Percentiles rank a stretch among this genome's conserved stretches.
phyloP scores from a whole-genome alignment of 2,329 filamentous ascomycete genomes.

The Xylariales sp. region DNA sequence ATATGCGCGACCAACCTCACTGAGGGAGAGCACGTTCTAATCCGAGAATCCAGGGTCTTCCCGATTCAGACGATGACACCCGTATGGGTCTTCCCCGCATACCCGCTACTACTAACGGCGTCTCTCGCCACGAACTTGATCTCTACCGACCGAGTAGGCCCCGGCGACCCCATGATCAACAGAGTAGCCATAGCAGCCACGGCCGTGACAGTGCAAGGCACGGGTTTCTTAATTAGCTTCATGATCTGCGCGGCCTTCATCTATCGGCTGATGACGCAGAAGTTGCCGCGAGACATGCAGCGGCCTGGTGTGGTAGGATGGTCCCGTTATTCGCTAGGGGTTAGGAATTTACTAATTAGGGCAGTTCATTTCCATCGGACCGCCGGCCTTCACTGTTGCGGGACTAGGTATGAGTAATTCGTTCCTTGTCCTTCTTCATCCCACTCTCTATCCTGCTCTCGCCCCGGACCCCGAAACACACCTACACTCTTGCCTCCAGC shows the following conservation, averaged over 20 bases:
- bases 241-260: slow-evolving; percentile 89
- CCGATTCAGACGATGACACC: slow-evolving; percentile 87
- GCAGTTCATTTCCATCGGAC: slow-evolving; percentile 83
- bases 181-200: slow-evolving; percentile 60
- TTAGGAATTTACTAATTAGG: slow-evolving; percentile 18
- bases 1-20: background rate
- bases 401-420: slow-evolving; percentile 53
- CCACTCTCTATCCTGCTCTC: too few species aligned
- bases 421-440: background rate
- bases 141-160: slow-evolving; percentile 51
- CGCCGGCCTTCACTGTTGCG: slow-evolving; percentile 69
- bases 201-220: slow-evolving; percentile 64
- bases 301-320: slow-evolving; percentile 75
- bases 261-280: slow-evolving; percentile 89
- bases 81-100: slow-evolving; percentile 88
- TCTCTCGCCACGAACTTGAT: slow-evolving; percentile 75
- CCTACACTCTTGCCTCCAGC: background rate
- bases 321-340: background rate
- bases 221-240: slow-evolving; percentile 68
- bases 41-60: slow-evolving; percentile 54
- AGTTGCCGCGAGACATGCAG: slow-evolving; percentile 79
- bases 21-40: slow-evolving; percentile 4
- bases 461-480: background rate
- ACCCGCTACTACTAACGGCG: slow-evolving; percentile 81
- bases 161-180: slow-evolving; percentile 51